A percentile compares a stretch with the other conserved stretches of the same genome.
phyloP scores from a whole-genome alignment of 306 rosid species.

The Pueraria montana region DNA sequence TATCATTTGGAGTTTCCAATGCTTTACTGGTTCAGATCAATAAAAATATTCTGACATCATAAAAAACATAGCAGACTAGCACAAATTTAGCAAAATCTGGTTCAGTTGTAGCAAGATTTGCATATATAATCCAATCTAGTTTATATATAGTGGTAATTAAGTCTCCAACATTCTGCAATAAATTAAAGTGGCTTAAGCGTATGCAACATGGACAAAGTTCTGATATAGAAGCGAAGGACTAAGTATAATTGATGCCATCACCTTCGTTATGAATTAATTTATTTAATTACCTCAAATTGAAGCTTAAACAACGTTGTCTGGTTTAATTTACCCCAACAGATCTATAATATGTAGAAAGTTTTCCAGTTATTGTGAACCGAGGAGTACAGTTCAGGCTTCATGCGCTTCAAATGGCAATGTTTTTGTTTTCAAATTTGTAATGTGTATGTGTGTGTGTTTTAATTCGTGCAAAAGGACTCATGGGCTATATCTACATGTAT shows the following conservation, averaged over 20 bases:
- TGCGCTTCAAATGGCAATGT: background rate
- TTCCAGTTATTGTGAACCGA: background rate
- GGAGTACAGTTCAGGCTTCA: background rate
- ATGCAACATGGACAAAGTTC: background rate
- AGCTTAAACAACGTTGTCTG: background rate
- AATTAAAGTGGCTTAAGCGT: background rate
- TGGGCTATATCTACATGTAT: background rate
- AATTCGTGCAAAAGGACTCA: background rate
- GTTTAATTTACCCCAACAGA: background rate
- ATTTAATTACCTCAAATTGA: background rate
- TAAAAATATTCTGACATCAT: background rate
- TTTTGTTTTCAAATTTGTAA: background rate
- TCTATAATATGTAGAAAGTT: background rate
- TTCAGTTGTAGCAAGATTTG: background rate
- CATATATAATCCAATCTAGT: background rate
- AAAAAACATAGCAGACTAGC: background rate
- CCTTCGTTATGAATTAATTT: too few species aligned
- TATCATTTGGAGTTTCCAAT: slow-evolving; percentile 1
- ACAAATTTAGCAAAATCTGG: background rate
- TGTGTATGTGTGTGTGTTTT: background rate
- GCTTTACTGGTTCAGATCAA: slow-evolving; percentile 5
- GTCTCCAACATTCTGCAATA: background rate
- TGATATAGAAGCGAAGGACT: background rate
- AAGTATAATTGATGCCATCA: background rate
- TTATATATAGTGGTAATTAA: background rate